These are phyloP conservation scores for Boletus coccyginus DNA, from an alignment of 768 basidiomycete genomes.

Conservation along the genomic window DNA sequence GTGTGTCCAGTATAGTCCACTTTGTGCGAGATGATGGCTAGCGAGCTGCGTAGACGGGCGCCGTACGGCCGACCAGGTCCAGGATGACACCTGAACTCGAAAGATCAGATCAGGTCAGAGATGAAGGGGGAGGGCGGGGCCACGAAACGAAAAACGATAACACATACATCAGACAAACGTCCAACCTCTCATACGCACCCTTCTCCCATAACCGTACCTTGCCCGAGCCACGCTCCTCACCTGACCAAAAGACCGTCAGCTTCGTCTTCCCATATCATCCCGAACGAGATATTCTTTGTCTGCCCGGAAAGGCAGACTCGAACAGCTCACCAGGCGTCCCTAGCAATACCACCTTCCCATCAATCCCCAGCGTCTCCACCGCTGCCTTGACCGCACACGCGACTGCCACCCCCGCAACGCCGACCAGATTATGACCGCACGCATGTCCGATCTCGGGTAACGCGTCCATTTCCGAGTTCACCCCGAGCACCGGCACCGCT, in stretches of 20 bases:
- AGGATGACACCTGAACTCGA: slow-evolving; percentile 68
- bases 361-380: slow-evolving; percentile 56
- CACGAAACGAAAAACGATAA: not conserved
- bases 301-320: too few species aligned
- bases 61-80: slow-evolving; percentile 69
- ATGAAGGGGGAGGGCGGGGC: too few species aligned
- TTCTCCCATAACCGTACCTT: slow-evolving; percentile 65
- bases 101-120: not conserved
- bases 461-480: slow-evolving; percentile 81
- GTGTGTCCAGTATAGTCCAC: slow-evolving; percentile 75
- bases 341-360: slow-evolving; percentile 65
- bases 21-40: slow-evolving; percentile 56
- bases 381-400: slow-evolving; percentile 64
- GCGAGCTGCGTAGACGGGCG: slow-evolving; percentile 58
- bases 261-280: too few species aligned
- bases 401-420: slow-evolving; percentile 68
- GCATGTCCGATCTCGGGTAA: slow-evolving; percentile 60
- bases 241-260: not conserved
- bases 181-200: slow-evolving; percentile 75
- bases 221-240: slow-evolving; percentile 64
- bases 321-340: slow-evolving; percentile 67
- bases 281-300: too few species aligned
- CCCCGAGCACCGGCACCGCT: slow-evolving; percentile 40
- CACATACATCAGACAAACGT: slow-evolving; percentile 67
- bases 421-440: slow-evolving; percentile 82